Evolutionary conservation across 805 yeast species (phyloP), one percentile per base, ranked within the genome.

Genomic region (Lipomyces starkeyi): DNA sequence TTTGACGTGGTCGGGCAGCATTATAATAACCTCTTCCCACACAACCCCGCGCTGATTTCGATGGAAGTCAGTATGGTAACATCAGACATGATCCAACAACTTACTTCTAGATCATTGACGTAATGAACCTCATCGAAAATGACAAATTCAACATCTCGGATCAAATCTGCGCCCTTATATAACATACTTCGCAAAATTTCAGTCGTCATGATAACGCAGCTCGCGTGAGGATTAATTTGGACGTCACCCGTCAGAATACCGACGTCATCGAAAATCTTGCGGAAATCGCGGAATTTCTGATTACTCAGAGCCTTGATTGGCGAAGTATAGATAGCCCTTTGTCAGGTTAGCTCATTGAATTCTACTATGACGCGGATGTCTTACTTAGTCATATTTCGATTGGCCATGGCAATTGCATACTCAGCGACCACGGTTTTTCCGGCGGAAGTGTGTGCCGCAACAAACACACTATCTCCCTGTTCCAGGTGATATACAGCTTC

Each of bases 361-460:
- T 17, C 7, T 13, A 25, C n/a, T 6, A n/a, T 13, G 14, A 25
- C 17, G 27, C 27, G 8, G 13, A 5, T n/a, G 9, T 3, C 49
- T 6, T 43, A 43, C 49, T 93, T 94, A 11, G 98, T 94, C 97
- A 93, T 93, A 77, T 95, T 94, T 76, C 97, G 83, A 69, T 88
- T 86, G 1, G 98, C 96, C 97, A 94, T 89, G 2, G 98, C 97
- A 78, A 94, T 95, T 2, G 98, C 98, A 77, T 94, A 94, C 77
- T 94, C 99, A 0, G 99, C 99, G 32, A 95, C 97, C 2, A 94
- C 99, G 0, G 99, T 94, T 76, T 94, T 94, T 80, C 99, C 99
- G 0, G 99, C 99, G 2, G 98, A 94, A 0, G 99, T 94, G 78
- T 94, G 99, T 0, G 99, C 99, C 2, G 98, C 98, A 2, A 95